These are phyloP conservation scores for Eucalyptus curtisii DNA, from an alignment of 345 rosid genomes.

Conservation along the genomic window DNA sequence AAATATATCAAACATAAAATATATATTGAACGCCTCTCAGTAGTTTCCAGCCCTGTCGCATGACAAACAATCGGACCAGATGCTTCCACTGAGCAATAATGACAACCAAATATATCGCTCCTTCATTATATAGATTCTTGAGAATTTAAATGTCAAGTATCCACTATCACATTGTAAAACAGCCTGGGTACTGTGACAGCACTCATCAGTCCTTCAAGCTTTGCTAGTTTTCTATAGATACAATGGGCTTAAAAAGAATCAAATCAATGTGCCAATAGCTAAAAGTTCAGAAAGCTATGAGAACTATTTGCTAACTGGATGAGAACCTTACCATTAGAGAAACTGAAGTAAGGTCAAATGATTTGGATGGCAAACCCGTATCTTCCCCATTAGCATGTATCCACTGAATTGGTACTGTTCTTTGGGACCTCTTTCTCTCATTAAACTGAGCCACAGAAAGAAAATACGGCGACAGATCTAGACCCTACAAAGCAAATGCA, in stretches of 20 bases:
- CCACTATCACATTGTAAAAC: neutral
- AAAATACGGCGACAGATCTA: constrained; percentile 59
- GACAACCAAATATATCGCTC: neutral
- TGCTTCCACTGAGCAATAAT: neutral
- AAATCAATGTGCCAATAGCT: neutral
- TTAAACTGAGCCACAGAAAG: constrained; percentile 51
- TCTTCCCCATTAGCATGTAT: constrained; percentile 53
- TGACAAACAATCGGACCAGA: neutral
- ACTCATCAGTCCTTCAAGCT: neutral
- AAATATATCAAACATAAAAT: neutral
- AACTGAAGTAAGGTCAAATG: constrained; percentile 41
- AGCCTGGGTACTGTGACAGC: neutral
- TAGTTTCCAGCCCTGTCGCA: neutral
- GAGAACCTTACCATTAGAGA: constrained; percentile 26
- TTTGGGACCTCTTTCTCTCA: constrained; percentile 25
- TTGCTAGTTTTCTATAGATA: neutral
- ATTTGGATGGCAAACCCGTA: constrained; percentile 45
- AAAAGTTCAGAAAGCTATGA: neutral
- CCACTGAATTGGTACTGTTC: constrained; percentile 30
- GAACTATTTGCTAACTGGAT: neutral
- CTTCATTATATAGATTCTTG: neutral
- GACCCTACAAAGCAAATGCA: constrained; percentile 24
- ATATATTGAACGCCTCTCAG: neutral
- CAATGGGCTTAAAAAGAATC: neutral
- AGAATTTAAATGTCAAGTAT: neutral